Percentiles rank a stretch among this genome's conserved stretches.
Evolutionary conservation across 2,329 filamentous ascomycete genomes (phyloP).

Genomic region (Chaetothyriales sp.): DNA sequence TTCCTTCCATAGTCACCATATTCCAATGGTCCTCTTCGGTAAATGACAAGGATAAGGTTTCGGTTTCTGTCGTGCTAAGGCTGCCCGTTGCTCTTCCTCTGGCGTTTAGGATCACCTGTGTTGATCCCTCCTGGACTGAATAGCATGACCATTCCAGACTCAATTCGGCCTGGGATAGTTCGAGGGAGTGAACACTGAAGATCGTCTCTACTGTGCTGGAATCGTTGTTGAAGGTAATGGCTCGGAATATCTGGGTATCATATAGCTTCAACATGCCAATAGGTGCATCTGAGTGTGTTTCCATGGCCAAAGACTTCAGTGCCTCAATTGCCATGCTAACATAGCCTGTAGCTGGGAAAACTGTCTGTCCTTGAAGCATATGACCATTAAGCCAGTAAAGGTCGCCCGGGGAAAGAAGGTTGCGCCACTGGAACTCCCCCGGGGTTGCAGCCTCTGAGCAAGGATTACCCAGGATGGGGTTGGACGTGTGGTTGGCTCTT

Average conservation of each 20-base stretch:
- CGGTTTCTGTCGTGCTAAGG: background rate
- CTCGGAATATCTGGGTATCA: background rate
- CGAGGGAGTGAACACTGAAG: background rate
- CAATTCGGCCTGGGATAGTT: background rate
- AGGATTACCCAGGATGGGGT: slow-evolving; percentile 4
- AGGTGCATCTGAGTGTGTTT: background rate
- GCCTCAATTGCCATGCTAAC: slow-evolving; percentile 20
- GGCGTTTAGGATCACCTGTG: background rate
- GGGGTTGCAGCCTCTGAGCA: slow-evolving; percentile 12
- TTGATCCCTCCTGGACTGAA: background rate
- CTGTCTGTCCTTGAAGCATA: slow-evolving; percentile 22
- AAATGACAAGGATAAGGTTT: background rate
- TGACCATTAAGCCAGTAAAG: slow-evolving; percentile 36
- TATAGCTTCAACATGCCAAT: background rate
- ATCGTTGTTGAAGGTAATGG: background rate
- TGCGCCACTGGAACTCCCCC: slow-evolving; percentile 29
- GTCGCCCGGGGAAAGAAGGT: slow-evolving; percentile 27
- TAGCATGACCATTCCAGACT: background rate
- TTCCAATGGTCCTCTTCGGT: background rate
- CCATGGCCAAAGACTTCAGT: background rate
- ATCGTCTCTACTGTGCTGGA: background rate
- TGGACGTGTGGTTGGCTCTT: background rate
- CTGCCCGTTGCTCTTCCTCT: background rate
- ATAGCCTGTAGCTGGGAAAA: slow-evolving; percentile 22
- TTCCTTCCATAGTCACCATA: background rate